These are phyloP conservation scores for Trifolium fragiferum DNA, from an alignment of 306 rosid species.

Conservation along the genomic window DNA sequence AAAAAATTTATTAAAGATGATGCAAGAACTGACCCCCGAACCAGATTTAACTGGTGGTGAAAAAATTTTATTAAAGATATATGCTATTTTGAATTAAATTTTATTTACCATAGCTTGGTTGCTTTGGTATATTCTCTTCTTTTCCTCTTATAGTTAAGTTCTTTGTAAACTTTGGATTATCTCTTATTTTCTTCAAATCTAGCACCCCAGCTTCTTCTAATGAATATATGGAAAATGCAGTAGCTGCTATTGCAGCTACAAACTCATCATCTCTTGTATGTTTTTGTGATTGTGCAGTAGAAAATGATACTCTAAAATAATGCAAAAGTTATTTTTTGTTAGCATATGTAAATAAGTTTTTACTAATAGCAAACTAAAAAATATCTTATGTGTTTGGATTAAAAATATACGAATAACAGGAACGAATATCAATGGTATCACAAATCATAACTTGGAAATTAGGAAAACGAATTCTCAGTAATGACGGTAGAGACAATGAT, in stretches of 20 bases:
- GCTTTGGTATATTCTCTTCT: slow-evolving; percentile 37
- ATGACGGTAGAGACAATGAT: no score
- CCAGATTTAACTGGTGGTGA: no score
- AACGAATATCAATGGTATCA: background rate
- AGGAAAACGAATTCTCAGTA: background rate
- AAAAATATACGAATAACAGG: background rate
- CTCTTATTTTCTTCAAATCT: slow-evolving; percentile 46
- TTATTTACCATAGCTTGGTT: slow-evolving; percentile 42
- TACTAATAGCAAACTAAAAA: background rate
- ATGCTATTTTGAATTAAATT: background rate
- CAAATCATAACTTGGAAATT: background rate
- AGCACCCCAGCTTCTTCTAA: slow-evolving; percentile 55
- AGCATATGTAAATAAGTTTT: background rate
- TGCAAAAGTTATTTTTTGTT: background rate
- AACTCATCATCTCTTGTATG: slow-evolving; percentile 46
- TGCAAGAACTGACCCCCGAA: no score
- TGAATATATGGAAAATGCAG: slow-evolving; percentile 70
- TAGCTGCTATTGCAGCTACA: slow-evolving; percentile 68
- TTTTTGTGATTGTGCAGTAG: slow-evolving; percentile 39
- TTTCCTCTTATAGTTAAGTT: slow-evolving; percentile 43
- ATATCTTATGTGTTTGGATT: background rate
- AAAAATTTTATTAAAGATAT: no score
- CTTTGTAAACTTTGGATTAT: slow-evolving; percentile 42
- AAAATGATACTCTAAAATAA: slow-evolving; percentile 51
- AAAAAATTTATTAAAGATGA: background rate